These are phyloP conservation scores for Ormosia semicastrata DNA, from an alignment of 306 rosid species.

Conservation along the genomic window DNA sequence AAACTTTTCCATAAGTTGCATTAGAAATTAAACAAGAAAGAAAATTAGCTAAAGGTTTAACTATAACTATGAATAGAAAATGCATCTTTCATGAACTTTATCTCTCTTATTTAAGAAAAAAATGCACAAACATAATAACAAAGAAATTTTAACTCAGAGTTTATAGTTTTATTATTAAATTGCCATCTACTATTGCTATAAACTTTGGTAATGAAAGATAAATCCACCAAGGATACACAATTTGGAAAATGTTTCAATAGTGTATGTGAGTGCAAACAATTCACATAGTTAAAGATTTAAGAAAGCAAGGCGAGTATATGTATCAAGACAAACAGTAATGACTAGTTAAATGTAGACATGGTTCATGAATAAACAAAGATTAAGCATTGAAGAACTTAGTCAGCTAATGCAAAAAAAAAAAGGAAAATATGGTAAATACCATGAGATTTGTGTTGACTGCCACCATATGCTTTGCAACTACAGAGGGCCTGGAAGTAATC, in stretches of 20 bases:
- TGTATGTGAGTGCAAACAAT: not conserved
- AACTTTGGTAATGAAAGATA: not conserved
- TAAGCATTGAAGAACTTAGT: not conserved
- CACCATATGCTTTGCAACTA: constrained; percentile 86
- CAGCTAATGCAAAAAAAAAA: not conserved
- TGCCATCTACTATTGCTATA: not conserved
- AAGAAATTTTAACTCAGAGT: not conserved
- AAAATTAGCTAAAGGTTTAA: not conserved
- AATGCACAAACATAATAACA: not conserved
- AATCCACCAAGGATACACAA: not conserved
- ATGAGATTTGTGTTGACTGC: constrained; percentile 83
- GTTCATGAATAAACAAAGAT: not conserved
- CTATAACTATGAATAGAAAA: not conserved
- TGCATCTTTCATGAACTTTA: not conserved
- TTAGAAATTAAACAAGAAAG: constrained; percentile 4
- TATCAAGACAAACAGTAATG: not conserved
- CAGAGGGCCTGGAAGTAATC: constrained; percentile 61
- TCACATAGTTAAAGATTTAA: not conserved
- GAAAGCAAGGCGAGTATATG: not conserved
- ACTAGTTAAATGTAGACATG: not conserved
- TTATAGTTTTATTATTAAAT: not conserved
- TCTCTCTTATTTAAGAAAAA: not conserved
- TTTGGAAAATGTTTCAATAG: not conserved
- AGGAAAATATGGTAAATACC: constrained; percentile 36
- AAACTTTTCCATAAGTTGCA: constrained; percentile 93